Evolutionary conservation across 148 eudicot genomes (phyloP), one percentile per base, ranked within the genome.

Genomic region (Pharnaceum exiguum): DNA sequence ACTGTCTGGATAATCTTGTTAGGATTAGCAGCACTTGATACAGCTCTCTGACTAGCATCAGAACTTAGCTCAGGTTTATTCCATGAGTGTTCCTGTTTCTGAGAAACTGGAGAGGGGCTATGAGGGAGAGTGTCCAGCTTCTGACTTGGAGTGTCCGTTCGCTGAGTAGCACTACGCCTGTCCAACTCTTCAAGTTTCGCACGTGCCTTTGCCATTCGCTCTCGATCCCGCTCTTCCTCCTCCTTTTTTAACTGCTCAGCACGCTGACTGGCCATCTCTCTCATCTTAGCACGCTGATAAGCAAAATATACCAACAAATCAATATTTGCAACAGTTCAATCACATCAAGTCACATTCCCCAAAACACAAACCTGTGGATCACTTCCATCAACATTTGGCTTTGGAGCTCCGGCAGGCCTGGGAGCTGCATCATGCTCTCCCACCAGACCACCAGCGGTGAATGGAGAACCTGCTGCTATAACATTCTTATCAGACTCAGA

Each of bases 181-280:
- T 93, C 75, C 77, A 94, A 68, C 69, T 94, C 99, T 63, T 89
- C 91, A 63, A 94, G 74, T 74, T 94, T 94, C 46, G 95, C 99
- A 44, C 62, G 70, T 62, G 96, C 99, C 78, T 89, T 94, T 29
- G 96, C 99, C 69, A 77, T 89, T 79, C 82, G 99, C 60, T 94
- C 95, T 71, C 82, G 77, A 16, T 51, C 77, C 21, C 96, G 71
- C 65, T 89, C 96, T 70, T 94, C 96, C 74, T 94, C 99, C 75
- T 88, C 99, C 80, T 78, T 79, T 70, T 86, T 91, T 27, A 74
- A 72, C 66, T 86, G 86, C 38, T 74, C 67, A 44, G 87, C 89
- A 58, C 95, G 89, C 61, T 89, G 95, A 72, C 72, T 94, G 25
- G 91, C 94, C 50, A 77, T 52, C 82, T 94, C 99, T 58, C 74